Evolutionary conservation across 2,329 filamentous ascomycete genomes (phyloP).

Genomic region (Bimuria novae-zelandiae): DNA sequence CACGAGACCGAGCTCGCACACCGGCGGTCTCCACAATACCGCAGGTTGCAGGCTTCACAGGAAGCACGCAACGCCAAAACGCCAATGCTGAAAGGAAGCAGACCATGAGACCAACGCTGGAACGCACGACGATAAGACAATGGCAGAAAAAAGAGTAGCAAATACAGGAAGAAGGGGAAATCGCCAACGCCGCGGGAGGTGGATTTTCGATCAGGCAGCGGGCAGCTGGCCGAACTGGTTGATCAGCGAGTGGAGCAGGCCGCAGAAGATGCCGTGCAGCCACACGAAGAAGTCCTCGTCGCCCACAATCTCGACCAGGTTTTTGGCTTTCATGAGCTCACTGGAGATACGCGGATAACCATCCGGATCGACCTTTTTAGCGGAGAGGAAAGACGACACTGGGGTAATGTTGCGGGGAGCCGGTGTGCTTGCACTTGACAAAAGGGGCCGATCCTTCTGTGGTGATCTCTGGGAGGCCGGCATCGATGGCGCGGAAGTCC

Average conservation of each 20-base stretch:
- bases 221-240: slow-evolving; percentile 42
- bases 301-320: slow-evolving; percentile 62
- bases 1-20: background rate
- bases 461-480: slow-evolving; percentile 32
- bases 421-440: slow-evolving; percentile 37
- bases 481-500: slow-evolving; percentile 30
- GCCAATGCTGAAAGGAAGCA: slow-evolving; percentile 13
- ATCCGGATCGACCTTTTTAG: slow-evolving; percentile 60
- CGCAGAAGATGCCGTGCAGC: slow-evolving; percentile 58
- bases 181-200: background rate
- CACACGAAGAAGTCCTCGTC: slow-evolving; percentile 63
- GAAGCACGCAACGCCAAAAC: slow-evolving; percentile 14
- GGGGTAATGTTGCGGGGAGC: slow-evolving; percentile 55
- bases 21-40: background rate
- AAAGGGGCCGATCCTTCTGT: slow-evolving; percentile 33
- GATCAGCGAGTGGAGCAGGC: slow-evolving; percentile 45
- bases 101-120: slow-evolving; percentile 23
- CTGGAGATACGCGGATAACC: slow-evolving; percentile 58
- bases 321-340: slow-evolving; percentile 58
- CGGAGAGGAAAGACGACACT: slow-evolving; percentile 62
- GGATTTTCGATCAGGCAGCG: background rate
- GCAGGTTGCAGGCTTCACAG: background rate
- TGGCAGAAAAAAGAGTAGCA: slow-evolving; percentile 13
- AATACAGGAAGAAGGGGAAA: slow-evolving; percentile 23
- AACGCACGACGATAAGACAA: slow-evolving; percentile 26